Evolutionary conservation across 2,329 filamentous ascomycete genomes (phyloP).

Genomic region (Emergomyces africanus): DNA sequence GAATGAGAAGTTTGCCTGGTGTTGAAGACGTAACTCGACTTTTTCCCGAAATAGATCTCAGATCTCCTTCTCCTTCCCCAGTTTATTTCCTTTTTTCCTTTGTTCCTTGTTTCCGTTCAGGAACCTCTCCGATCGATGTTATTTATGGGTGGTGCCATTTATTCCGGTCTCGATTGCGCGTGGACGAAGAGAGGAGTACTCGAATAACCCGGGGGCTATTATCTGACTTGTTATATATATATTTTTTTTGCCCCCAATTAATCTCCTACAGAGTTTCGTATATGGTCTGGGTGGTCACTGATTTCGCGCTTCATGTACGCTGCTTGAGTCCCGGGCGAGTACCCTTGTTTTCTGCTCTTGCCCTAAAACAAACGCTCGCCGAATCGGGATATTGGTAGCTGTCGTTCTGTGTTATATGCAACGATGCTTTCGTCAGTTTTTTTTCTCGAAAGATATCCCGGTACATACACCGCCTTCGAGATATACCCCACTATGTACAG

Average conservation of each 20-base stretch:
- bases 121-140: conserved; percentile 4
- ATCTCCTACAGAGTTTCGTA: background rate
- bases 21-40: conserved; percentile 20
- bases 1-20: conserved; percentile 40
- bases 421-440: conserved; percentile 1
- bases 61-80: background rate
- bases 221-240: background rate
- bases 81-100: background rate
- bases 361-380: conserved; percentile 24
- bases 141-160: background rate
- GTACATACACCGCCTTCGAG: background rate
- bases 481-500: background rate
- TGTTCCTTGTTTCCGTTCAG: background rate
- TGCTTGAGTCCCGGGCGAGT: conserved; percentile 15
- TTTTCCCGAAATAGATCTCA: background rate
- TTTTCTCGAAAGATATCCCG: background rate
- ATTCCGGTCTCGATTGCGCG: background rate
- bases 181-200: conserved; percentile 1
- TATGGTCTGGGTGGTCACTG: background rate
- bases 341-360: conserved; percentile 7
- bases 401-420: conserved; percentile 14
- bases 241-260: background rate
- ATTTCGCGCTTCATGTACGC: conserved; percentile 1
- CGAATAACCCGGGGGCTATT: background rate
- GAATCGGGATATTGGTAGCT: conserved; percentile 24